phyloP scores from a whole-genome alignment of 2,329 filamentous ascomycete species.

The Fusarium tricinctum region DNA sequence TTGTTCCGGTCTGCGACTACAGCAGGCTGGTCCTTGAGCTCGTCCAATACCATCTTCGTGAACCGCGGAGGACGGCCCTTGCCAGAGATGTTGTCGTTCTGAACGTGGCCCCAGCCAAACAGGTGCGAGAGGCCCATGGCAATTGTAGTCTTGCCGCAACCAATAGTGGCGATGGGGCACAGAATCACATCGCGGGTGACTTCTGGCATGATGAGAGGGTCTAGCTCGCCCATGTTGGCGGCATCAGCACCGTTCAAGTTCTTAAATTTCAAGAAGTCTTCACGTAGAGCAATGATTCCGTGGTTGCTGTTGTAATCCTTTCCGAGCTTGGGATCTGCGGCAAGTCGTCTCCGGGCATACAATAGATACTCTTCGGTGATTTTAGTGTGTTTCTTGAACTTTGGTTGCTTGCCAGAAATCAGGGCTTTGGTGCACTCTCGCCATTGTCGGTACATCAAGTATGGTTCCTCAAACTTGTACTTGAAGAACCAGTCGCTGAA shows the following conservation, averaged over 20 bases:
- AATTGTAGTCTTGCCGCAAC: constrained; percentile 96
- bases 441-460: constrained; percentile 99
- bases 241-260: constrained; percentile 91
- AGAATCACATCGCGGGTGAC: constrained; percentile 80
- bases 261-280: constrained; percentile 87
- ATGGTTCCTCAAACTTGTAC: constrained; percentile 99
- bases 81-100: constrained; percentile 95
- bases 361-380: constrained; percentile 93
- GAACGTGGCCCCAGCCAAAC: constrained; percentile 92
- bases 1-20: constrained; percentile 97
- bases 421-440: constrained; percentile 94
- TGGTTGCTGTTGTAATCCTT: constrained; percentile 88
- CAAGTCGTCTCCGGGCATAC: constrained; percentile 82
- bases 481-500: constrained; percentile 99
- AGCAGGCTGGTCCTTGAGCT: constrained; percentile 74
- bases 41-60: constrained; percentile 75
- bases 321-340: constrained; percentile 74
- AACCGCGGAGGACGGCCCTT: constrained; percentile 84
- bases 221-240: constrained; percentile 77
- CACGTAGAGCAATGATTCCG: constrained; percentile 90
- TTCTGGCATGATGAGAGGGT: constrained; percentile 62
- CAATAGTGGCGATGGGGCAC: constrained; percentile 92
- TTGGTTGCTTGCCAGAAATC: constrained; percentile 80
- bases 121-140: constrained; percentile 84
- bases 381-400: constrained; percentile 85